phyloP scores from a whole-genome alignment of 345 rosid genomes.

The Sisymbrium irio region DNA sequence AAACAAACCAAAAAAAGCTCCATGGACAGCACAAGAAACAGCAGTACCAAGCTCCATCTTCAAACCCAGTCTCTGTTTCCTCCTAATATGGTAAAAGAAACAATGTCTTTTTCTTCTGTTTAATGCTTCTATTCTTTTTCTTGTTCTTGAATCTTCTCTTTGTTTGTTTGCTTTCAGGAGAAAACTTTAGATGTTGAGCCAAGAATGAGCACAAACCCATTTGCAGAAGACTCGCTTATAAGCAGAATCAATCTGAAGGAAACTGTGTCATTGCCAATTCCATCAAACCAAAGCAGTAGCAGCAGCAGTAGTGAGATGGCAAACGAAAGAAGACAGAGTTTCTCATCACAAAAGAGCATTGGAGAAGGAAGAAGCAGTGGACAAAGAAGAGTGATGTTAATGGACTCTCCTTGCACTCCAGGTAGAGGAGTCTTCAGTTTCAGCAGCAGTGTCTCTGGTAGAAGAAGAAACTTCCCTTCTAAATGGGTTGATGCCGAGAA shows the following conservation, averaged over 20 bases:
- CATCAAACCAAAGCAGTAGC: conserved; percentile 30
- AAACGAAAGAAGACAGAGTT: conserved; percentile 38
- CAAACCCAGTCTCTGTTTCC: conserved; percentile 25
- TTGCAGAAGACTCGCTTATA: conserved; percentile 60
- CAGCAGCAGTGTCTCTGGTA: conserved; percentile 41
- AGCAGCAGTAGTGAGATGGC: conserved; percentile 29
- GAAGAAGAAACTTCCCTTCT: conserved; percentile 79
- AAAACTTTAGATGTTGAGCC: conserved; percentile 15
- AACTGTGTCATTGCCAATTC: conserved; percentile 55
- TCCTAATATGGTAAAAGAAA: conserved; percentile 24
- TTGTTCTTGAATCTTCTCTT: conserved; percentile 11
- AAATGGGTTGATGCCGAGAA: conserved; percentile 97
- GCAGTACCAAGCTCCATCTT: conserved; percentile 17
- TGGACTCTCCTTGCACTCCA: conserved; percentile 73
- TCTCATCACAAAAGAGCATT: conserved; percentile 48
- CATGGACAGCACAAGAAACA: conserved; percentile 30
- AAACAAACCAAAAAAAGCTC: conserved; percentile 10
- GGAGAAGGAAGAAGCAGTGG: conserved; percentile 55
- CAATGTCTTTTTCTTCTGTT: background rate
- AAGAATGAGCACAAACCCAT: conserved; percentile 43
- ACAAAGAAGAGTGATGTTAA: conserved; percentile 39
- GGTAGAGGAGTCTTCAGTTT: conserved; percentile 81
- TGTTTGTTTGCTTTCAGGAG: conserved; percentile 12
- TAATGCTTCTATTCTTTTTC: background rate
- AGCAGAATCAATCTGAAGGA: conserved; percentile 74